These are phyloP conservation scores for Amanita inopinata DNA, from an alignment of 768 basidiomycete species.

Conservation along the genomic window DNA sequence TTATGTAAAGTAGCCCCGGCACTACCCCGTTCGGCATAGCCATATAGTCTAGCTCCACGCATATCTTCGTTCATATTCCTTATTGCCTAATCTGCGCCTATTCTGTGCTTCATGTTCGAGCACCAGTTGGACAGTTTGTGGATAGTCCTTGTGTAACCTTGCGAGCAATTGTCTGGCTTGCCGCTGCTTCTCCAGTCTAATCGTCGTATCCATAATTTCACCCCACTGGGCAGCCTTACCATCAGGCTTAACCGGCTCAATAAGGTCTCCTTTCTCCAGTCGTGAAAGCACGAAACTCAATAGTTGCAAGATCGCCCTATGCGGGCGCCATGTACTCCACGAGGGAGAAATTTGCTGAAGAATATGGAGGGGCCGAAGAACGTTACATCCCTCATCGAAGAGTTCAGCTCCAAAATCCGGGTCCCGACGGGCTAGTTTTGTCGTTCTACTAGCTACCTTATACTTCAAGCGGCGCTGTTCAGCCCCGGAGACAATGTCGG, in stretches of 20 bases:
- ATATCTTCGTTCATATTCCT: slow-evolving; percentile 22
- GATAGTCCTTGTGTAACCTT: slow-evolving; percentile 40
- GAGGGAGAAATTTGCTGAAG: slow-evolving; percentile 54
- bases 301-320: slow-evolving; percentile 35
- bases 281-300: slow-evolving; percentile 36
- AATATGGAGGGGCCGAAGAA: slow-evolving; percentile 48
- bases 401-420: slow-evolving; percentile 10
- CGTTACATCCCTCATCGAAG: slow-evolving; percentile 27
- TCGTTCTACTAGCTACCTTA: slow-evolving; percentile 9
- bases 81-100: slow-evolving; percentile 17
- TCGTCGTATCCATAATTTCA: slow-evolving; percentile 9
- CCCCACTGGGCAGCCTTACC: slow-evolving; percentile 16
- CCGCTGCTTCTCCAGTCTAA: neutral
- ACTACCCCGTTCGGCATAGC: neutral
- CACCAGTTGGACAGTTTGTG: slow-evolving; percentile 29
- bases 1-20: neutral
- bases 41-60: slow-evolving; percentile 9
- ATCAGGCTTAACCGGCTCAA: slow-evolving; percentile 29
- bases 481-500: neutral
- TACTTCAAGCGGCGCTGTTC: slow-evolving; percentile 3
- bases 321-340: slow-evolving; percentile 62
- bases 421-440: slow-evolving; percentile 17
- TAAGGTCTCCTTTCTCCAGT: slow-evolving; percentile 39
- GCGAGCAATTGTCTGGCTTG: slow-evolving; percentile 32
- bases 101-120: slow-evolving; percentile 24